Evolutionary conservation across 2,329 filamentous ascomycete species (phyloP).

Genomic region (Sclerotinia nivalis): DNA sequence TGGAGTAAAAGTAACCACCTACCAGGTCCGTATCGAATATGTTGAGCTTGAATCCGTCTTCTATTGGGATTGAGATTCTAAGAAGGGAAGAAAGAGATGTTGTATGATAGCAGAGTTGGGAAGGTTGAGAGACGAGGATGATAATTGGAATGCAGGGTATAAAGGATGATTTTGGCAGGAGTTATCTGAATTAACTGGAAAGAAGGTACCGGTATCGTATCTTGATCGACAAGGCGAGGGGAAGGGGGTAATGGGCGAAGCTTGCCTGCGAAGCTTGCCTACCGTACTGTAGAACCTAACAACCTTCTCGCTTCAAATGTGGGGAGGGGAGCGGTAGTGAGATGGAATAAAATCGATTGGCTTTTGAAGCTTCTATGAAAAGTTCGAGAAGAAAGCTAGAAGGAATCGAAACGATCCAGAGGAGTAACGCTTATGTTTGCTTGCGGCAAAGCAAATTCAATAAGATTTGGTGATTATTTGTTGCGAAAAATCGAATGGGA

Average conservation of each 20-base stretch:
- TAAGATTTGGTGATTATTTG: too few species aligned
- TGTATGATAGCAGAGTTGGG: neutral
- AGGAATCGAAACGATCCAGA: conserved; percentile 19
- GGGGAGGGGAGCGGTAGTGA: conserved; percentile 17
- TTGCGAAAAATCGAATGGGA: too few species aligned
- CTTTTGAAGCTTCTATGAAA: conserved; percentile 14
- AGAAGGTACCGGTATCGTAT: neutral
- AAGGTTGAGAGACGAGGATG: neutral
- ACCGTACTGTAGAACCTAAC: neutral
- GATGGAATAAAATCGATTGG: conserved; percentile 21
- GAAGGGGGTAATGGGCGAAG: conserved; percentile 20
- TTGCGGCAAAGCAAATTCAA: neutral
- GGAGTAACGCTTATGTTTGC: conserved; percentile 11
- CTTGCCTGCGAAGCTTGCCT: conserved; percentile 21
- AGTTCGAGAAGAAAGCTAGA: conserved; percentile 24
- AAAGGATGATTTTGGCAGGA: neutral
- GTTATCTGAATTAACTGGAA: neutral
- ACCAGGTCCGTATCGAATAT: neutral
- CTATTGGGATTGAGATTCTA: neutral
- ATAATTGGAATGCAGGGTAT: neutral
- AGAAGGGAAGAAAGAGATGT: neutral
- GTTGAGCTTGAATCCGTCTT: conserved; percentile 8
- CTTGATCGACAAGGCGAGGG: conserved; percentile 9
- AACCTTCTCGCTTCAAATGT: conserved; percentile 20
- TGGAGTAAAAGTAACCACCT: conserved; percentile 7